These are phyloP conservation scores for Monoraphidium neglectum DNA, from an alignment of 139 green algal genomes.

Conservation along the genomic window DNA sequence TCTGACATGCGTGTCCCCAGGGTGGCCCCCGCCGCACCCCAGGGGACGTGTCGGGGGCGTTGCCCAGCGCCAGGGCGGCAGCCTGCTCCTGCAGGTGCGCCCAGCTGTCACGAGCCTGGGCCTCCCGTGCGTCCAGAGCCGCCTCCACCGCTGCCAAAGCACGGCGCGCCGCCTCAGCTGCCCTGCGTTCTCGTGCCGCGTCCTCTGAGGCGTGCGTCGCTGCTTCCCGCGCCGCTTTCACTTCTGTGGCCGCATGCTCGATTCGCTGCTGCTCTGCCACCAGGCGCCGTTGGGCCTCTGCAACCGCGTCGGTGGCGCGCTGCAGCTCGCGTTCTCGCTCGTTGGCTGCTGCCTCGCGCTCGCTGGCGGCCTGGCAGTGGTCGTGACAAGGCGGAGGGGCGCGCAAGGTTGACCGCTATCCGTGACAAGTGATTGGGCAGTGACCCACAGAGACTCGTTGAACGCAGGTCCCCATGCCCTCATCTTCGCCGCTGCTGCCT, in stretches of 20 bases:
- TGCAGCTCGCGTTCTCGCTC: conserved; percentile 8
- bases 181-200: neutral
- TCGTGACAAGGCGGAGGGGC: too few species aligned
- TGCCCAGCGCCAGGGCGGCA: too few species aligned
- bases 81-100: conserved; percentile 7
- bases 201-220: neutral
- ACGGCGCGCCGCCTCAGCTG: conserved; percentile 10
- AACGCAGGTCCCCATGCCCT: too few species aligned
- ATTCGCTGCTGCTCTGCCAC: conserved; percentile 1
- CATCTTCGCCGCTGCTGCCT: too few species aligned
- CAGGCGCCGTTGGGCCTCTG: conserved; percentile 10
- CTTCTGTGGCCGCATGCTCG: neutral
- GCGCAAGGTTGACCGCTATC: too few species aligned
- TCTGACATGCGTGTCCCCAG: too few species aligned
- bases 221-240: conserved; percentile 5
- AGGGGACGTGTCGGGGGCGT: too few species aligned
- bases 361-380: conserved; percentile 3
- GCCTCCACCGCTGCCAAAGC: conserved; percentile 15
- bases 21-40: too few species aligned
- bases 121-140: conserved; percentile 22
- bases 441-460: too few species aligned
- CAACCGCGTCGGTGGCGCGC: neutral
- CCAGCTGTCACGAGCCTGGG: conserved; percentile 22
- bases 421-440: too few species aligned
- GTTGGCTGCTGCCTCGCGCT: neutral